These are phyloP conservation scores for Cytospora mali DNA, from an alignment of 2,329 filamentous ascomycete species.

Conservation along the genomic window DNA sequence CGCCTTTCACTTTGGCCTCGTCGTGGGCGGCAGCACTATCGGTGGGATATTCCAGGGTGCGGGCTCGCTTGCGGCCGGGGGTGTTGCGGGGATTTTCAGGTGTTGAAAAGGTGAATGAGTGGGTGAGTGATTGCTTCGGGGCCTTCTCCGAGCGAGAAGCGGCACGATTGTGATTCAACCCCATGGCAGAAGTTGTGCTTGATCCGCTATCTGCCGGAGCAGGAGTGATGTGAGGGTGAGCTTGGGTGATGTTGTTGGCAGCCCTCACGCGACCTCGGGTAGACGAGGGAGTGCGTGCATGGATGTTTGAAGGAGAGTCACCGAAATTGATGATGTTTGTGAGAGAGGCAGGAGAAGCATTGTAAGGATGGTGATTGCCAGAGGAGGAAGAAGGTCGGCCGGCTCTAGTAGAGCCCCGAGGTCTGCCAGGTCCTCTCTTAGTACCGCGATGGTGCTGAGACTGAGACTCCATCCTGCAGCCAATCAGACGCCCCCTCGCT, in stretches of 20 bases:
- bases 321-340: constrained; percentile 25
- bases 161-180: constrained; percentile 16
- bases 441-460: constrained; percentile 22
- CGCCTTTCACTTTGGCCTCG: constrained; percentile 56
- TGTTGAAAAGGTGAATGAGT: constrained; percentile 43
- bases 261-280: constrained; percentile 25
- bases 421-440: constrained; percentile 19
- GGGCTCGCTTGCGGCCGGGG: constrained; percentile 46
- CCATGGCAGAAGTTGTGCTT: constrained; percentile 14
- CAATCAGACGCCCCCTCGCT: constrained; percentile 24
- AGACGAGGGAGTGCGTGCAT: constrained; percentile 20
- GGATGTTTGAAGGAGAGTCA: constrained; percentile 12
- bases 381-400: constrained; percentile 25
- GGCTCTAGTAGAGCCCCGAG: constrained; percentile 25
- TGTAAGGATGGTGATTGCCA: constrained; percentile 14
- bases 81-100: constrained; percentile 34
- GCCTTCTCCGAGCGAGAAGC: constrained; percentile 29
- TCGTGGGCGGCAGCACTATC: constrained; percentile 43
- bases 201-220: constrained; percentile 15
- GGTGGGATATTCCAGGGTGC: constrained; percentile 45
- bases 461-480: constrained; percentile 29
- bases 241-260: constrained; percentile 16
- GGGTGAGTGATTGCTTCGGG: constrained; percentile 40
- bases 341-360: constrained; percentile 13
- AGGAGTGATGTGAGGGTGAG: constrained; percentile 20